Conservation (phyloP, 495 filamentous ascomycete species). For the Aspergillus panamensis region DNA sequence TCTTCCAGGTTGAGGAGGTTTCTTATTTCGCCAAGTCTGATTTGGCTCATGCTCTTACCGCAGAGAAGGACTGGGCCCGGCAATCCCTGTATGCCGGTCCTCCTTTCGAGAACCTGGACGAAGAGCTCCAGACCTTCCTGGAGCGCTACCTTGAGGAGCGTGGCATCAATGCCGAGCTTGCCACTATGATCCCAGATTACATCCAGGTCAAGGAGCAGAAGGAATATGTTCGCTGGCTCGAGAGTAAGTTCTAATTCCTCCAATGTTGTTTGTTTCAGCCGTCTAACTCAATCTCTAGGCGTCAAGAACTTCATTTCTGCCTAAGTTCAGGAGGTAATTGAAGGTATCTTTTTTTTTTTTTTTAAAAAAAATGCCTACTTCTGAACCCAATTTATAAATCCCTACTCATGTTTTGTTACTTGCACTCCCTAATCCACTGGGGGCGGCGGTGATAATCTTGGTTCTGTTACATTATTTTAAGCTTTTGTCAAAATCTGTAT, state of each 20-base stretch:
- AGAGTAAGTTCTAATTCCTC: slow-evolving; percentile 49
- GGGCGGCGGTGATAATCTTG: neutral
- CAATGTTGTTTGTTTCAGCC: neutral
- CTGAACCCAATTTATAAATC: slow-evolving; percentile 3
- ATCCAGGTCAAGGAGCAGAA: slow-evolving; percentile 98
- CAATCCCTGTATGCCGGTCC: slow-evolving; percentile 85
- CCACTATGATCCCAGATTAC: slow-evolving; percentile 90
- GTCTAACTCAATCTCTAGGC: slow-evolving; percentile 37
- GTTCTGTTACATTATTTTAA: neutral
- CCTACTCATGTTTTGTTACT: neutral
- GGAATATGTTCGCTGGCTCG: slow-evolving; percentile 91
- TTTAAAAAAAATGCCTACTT: too few species aligned
- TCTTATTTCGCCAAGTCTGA: slow-evolving; percentile 76
- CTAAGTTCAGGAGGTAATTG: slow-evolving; percentile 34
- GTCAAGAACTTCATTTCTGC: slow-evolving; percentile 75
- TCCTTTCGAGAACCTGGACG: slow-evolving; percentile 89
- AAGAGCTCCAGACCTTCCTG: slow-evolving; percentile 86
- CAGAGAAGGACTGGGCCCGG: slow-evolving; percentile 64
- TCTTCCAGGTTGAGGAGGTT: slow-evolving; percentile 86
- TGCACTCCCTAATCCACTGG: too few species aligned
- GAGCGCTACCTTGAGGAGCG: slow-evolving; percentile 95
- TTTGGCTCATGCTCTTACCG: slow-evolving; percentile 61
- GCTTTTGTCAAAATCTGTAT: neutral
- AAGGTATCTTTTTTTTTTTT: neutral
- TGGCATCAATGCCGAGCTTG: slow-evolving; percentile 82